Evolutionary conservation across 805 yeast genomes (phyloP).

Genomic region (Suhomyces prunicola): DNA sequence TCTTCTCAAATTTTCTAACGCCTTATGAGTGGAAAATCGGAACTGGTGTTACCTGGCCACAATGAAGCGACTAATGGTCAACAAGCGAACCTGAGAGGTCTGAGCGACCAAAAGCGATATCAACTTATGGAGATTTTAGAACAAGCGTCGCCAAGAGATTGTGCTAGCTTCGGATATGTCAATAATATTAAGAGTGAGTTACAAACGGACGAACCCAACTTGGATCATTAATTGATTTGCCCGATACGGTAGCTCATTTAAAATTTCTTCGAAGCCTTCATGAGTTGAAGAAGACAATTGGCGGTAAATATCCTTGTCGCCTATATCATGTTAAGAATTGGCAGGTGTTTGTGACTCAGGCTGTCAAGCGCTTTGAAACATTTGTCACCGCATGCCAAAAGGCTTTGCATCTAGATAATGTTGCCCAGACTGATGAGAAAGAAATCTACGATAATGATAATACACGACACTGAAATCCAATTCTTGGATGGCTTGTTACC

Average conservation of each 20-base stretch:
- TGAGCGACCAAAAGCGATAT: neutral
- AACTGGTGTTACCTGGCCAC: neutral
- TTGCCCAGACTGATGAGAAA: neutral
- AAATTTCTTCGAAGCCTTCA: slow-evolving; percentile 20
- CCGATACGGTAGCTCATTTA: slow-evolving; percentile 20
- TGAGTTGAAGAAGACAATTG: slow-evolving; percentile 13
- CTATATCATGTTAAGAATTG: slow-evolving; percentile 12
- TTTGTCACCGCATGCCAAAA: slow-evolving; percentile 15
- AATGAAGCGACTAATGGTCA: neutral
- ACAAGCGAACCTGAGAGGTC: neutral
- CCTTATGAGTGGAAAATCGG: neutral
- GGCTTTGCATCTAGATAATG: neutral
- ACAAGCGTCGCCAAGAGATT: neutral
- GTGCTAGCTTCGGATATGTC: neutral
- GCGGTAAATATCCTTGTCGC: neutral
- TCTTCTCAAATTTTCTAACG: neutral
- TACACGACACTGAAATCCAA: neutral
- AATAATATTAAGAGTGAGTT: neutral
- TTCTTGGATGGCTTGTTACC: slow-evolving; percentile 12
- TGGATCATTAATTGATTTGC: slow-evolving; percentile 2
- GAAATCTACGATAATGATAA: slow-evolving; percentile 2
- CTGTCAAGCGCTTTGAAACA: slow-evolving; percentile 20
- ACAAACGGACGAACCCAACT: neutral
- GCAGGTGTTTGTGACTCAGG: slow-evolving; percentile 21
- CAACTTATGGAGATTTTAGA: neutral